Evolutionary conservation across 2,329 filamentous ascomycete genomes (phyloP), one percentile per base, ranked within the genome.

Genomic region (Colletotrichum limetticola): DNA sequence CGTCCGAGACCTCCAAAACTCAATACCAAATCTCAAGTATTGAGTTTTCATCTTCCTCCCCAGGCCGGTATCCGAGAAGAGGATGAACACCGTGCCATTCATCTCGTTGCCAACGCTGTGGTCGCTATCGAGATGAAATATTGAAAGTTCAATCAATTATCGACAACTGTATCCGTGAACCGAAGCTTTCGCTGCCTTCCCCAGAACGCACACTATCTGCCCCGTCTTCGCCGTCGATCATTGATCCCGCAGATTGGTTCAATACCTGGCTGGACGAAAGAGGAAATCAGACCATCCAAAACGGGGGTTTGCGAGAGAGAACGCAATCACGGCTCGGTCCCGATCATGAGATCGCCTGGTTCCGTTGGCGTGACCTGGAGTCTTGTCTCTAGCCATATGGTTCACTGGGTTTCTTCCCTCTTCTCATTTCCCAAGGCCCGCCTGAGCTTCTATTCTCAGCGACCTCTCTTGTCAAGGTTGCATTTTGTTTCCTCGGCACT

Each of bases 211-310:
- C 46, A 61, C 60, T 49, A 61, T 42, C 55, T 49, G 61, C 70
- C 70, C 70, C 66, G 56, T 57, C 46, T 65, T 24, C 42, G 9
- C 49, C 35, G 70, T 70, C 70, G 70, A 72, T 72, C 70, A 72
- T 72, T 70, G 60, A 56, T 61, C 46, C 70, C 66, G 60, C 66
- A 72, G 60, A 72, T 72, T 72, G 66, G 59, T 26, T 52, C 55
- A 28, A 57, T 65, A 14, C 66, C 28, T 52, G 55, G 60, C 16
- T 37, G 26, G 70, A 49, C 70, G 7, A 72, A 72, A 61, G 46
- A 60, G 66, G 66, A 70, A 70, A 70, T 14, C 55, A 52, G 30
- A 12, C 35, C 70, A 57, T 52, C 58, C 65, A 30, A 68, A 60
- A 52, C 28, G 11, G 60, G 66, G 55, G 37, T 6, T 42, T 52